These are phyloP conservation scores for Plenodomus tracheiphilus DNA, from an alignment of 2,329 filamentous ascomycete species.

Conservation along the genomic window DNA sequence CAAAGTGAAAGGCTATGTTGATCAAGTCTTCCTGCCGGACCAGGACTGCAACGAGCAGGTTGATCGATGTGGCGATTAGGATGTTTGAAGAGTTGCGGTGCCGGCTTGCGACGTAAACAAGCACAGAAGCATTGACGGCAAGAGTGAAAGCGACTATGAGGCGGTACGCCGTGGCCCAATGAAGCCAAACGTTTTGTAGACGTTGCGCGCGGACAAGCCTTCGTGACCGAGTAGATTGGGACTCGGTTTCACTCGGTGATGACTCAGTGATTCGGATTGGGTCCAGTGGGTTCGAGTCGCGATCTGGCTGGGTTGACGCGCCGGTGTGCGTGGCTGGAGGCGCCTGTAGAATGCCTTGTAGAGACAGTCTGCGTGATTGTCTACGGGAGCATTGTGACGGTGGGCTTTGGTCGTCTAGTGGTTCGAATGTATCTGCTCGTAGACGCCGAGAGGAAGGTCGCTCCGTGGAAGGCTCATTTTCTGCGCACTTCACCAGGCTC, in stretches of 20 bases:
- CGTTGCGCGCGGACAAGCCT: neutral
- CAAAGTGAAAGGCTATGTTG: conserved; percentile 31
- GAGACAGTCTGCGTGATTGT: too few relatives aligned
- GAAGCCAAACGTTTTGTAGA: conserved; percentile 6
- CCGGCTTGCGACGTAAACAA: neutral
- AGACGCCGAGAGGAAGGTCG: too few relatives aligned
- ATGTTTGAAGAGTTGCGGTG: neutral
- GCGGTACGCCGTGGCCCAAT: conserved; percentile 24
- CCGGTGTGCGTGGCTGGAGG: too few relatives aligned
- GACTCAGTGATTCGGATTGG: neutral
- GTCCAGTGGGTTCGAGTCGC: neutral
- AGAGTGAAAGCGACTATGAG: conserved; percentile 14
- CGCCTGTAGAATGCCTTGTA: too few relatives aligned
- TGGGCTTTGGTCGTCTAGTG: too few relatives aligned
- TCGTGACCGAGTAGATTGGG: neutral
- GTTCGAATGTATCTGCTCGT: too few relatives aligned
- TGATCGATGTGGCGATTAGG: conserved; percentile 37
- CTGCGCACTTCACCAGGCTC: neutral
- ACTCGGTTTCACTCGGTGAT: neutral
- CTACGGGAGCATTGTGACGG: too few relatives aligned
- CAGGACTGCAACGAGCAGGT: conserved; percentile 37
- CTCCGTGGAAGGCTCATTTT: too few relatives aligned
- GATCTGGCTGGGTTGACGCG: too few relatives aligned
- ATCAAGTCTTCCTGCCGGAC: conserved; percentile 40
- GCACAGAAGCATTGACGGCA: conserved; percentile 6